These are phyloP conservation scores for Lactuca saligna DNA, from an alignment of 129 eudicot genomes.

Conservation along the genomic window DNA sequence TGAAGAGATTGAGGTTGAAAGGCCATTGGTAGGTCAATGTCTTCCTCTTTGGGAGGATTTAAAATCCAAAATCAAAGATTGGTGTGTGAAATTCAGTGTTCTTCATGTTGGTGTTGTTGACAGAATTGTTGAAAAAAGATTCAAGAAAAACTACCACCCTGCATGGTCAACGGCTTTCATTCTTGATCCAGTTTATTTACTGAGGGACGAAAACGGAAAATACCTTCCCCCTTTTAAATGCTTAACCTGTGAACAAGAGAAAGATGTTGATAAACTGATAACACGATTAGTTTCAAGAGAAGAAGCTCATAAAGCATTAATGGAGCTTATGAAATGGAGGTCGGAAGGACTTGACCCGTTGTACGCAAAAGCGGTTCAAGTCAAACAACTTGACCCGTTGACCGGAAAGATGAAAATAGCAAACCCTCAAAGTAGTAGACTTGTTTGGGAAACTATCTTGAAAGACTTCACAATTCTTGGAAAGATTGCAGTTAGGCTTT, in stretches of 20 bases:
- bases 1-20: constrained; percentile 64
- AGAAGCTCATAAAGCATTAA: constrained; percentile 71
- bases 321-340: constrained; percentile 93
- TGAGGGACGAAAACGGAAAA: constrained; percentile 70
- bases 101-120: constrained; percentile 42
- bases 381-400: constrained; percentile 67
- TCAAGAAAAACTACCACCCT: constrained; percentile 74
- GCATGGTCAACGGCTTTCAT: constrained; percentile 92
- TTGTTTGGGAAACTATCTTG: constrained; percentile 88
- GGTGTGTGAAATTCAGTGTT: constrained; percentile 65
- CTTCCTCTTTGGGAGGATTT: constrained; percentile 90
- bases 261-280: constrained; percentile 70
- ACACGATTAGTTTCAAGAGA: constrained; percentile 69
- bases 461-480: constrained; percentile 66
- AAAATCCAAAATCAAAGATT: constrained; percentile 55
- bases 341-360: constrained; percentile 84
- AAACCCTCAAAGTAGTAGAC: constrained; percentile 88
- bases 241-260: constrained; percentile 70
- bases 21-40: constrained; percentile 77
- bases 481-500: constrained; percentile 76
- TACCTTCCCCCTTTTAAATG: constrained; percentile 86
- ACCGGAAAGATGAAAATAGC: constrained; percentile 87
- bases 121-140: constrained; percentile 57
- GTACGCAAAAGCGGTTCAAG: constrained; percentile 90
- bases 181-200: constrained; percentile 70